Base-by-base conservation (phyloP, 2,329 filamentous ascomycete species). In the Cladosporium sp. region DNA sequence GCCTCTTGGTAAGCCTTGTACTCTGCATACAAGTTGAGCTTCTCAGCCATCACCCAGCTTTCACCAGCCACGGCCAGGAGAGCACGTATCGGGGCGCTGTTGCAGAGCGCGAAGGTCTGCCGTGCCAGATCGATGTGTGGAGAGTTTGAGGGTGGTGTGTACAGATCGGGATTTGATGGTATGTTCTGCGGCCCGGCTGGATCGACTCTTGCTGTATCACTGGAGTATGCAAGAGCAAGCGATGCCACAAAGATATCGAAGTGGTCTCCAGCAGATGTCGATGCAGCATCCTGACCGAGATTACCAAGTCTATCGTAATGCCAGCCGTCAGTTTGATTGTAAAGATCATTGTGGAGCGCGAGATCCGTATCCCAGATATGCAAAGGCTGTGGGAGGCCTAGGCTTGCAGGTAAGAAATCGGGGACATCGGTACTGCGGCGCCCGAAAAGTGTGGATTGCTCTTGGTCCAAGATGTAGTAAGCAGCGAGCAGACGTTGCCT, bases 21-120 rank as follows among this genome's bases (percentile, higher is more conserved):
- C n/a, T 76, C 74, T 15, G 72, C 72, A 7, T 70, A 62, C 24
- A 71, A 71, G 15, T 74, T 73, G n/a, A 82, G 71, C 59, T 82
- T 81, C 66, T 80, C 78, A 0, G 74, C 77, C n/a, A 82, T 71
- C 10, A 81, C 74, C 80, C 80, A 83, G 18, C 78, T 77, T 61
- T 82, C 80, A 41, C 80, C 80, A 4, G 78, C 76, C 0, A 82
- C 76, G 34, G 80, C 80, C 15, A 83, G 71, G 4, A 83, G 71
- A 1, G 79, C 76, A 24, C 79, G 78, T 5, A 81, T 68, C 0
- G 80, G 81, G 4, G 75, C 47, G 15, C 12, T 44, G 15, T 36
- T 15, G n/a, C 36, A 32, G 8, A 64, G 51, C 24, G 15, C 59
- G 65, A 30, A 55, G 38, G 47, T 59, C 14, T 47, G 26, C 3